Evolutionary conservation across 2,329 filamentous ascomycete species (phyloP).

Genomic region (Fusarium mexicanum): DNA sequence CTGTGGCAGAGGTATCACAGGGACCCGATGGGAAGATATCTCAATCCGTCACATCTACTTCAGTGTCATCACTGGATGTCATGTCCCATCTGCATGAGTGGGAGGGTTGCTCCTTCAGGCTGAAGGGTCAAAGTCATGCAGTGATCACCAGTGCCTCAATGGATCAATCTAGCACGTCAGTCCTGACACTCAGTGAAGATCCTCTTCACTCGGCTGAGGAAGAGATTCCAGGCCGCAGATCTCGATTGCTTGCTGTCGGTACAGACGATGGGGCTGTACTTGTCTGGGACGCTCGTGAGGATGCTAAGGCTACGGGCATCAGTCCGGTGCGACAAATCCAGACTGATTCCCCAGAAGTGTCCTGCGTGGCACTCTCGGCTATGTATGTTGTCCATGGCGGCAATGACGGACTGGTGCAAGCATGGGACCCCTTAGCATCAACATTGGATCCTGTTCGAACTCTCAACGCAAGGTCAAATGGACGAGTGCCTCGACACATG

Average conservation of each 20-base stretch:
- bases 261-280: constrained; percentile 81
- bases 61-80: constrained; percentile 28
- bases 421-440: constrained; percentile 95
- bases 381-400: constrained; percentile 93
- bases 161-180: constrained; percentile 78
- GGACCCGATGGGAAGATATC: constrained; percentile 35
- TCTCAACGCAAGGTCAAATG: constrained; percentile 84
- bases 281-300: constrained; percentile 84
- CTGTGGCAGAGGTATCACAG: constrained; percentile 3
- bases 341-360: constrained; percentile 89
- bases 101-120: constrained; percentile 45
- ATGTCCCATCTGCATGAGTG: constrained; percentile 45
- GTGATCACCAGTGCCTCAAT: constrained; percentile 76
- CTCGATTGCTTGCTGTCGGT: constrained; percentile 82
- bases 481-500: constrained; percentile 80
- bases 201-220: constrained; percentile 62
- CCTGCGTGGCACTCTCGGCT: constrained; percentile 82
- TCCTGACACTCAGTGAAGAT: constrained; percentile 80
- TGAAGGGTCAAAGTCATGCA: constrained; percentile 67
- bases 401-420: constrained; percentile 93
- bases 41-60: constrained; percentile 37
- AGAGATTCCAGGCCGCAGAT: constrained; percentile 86
- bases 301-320: constrained; percentile 57
- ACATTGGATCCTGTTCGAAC: constrained; percentile 81
- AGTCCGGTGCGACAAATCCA: constrained; percentile 82